phyloP scores from a whole-genome alignment of 148 eudicot genomes.

The Chenopodium berlandieri region DNA sequence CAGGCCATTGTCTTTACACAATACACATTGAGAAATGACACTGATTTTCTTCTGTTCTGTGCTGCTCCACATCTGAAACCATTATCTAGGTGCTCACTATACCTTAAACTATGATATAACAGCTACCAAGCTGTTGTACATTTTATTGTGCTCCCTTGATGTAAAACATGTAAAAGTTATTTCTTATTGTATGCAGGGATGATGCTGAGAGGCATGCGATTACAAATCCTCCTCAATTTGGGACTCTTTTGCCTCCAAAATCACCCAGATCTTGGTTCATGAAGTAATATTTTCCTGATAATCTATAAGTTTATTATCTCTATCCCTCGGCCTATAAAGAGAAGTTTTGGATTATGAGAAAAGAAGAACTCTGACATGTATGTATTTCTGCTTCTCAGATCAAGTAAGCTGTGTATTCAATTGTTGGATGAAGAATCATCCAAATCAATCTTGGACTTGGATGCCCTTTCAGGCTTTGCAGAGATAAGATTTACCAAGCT shows the following conservation, averaged over 20 bases:
- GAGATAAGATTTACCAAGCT: slow-evolving; percentile 66
- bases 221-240: slow-evolving; percentile 52
- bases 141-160: slow-evolving; percentile 1
- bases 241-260: slow-evolving; percentile 67
- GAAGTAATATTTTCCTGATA: slow-evolving; percentile 52
- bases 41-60: slow-evolving; percentile 58
- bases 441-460: slow-evolving; percentile 71
- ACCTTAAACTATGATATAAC: slow-evolving; percentile 8
- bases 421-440: slow-evolving; percentile 63
- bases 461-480: slow-evolving; percentile 83
- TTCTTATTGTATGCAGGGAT: slow-evolving; percentile 50
- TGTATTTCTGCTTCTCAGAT: slow-evolving; percentile 42
- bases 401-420: slow-evolving; percentile 56
- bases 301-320: not conserved
- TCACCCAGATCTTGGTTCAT: slow-evolving; percentile 79
- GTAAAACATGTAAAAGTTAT: slow-evolving; percentile 6
- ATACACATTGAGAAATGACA: slow-evolving; percentile 75
- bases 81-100: slow-evolving; percentile 48
- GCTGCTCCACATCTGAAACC: slow-evolving; percentile 58
- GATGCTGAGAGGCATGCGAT: slow-evolving; percentile 45
- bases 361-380: slow-evolving; percentile 2
- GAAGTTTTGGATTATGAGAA: not conserved
- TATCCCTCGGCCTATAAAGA: not conserved
- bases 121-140: slow-evolving; percentile 6
- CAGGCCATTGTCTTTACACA: slow-evolving; percentile 79